Evolutionary conservation across 2,329 filamentous ascomycete species (phyloP), one percentile per base, ranked within the genome.

Genomic region (Huntiella savannae): DNA sequence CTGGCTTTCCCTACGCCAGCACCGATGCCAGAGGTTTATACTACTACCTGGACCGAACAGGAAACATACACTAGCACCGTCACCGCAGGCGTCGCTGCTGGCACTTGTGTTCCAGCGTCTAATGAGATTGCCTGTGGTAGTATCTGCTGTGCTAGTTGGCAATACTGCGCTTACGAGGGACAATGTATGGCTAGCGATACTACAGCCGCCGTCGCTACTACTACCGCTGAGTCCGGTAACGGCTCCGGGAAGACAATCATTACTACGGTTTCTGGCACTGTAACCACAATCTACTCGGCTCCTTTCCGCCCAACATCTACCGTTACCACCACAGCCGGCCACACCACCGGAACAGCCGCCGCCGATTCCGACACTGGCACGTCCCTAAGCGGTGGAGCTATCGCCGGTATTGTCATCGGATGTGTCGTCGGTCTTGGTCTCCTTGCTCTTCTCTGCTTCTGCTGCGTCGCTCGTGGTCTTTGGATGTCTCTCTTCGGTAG

Each of bases 371-470:
- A 32, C 36, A 55, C 52, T 34, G 60, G 62, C 22, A 62, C 62
- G 47, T 59, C 62, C 38, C 68, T 87, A 46, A 82, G 77, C 54
- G 71, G 68, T 38, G 82, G 81, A 45, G 82, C 79, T 50, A 87
- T 87, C 54, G 82, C 82, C 12, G 82, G 82, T 50, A 87, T 87
- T 55, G 82, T 87, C 53, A 77, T 87, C 47, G 82, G 82, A 51
- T 71, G 75, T 8, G 67, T 87, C 42, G 70, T 71, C 11, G 82
- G 79, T 51, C 66, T 85, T 33, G 61, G 70, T 36, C 65, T 87
- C 2, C 70, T 87, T 16, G 63, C 79, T 4, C 68, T 82, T 5
- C 62, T 86, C 55, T 85, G 79, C 66, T 77, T 82, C 63, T 86
- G 76, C 69, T 83, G 79, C 65, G 76, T 78, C 50, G 68, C 71